Evolutionary conservation across 352 stramenopile genomes (phyloP).

Genomic region (Plasmopara viticola): DNA sequence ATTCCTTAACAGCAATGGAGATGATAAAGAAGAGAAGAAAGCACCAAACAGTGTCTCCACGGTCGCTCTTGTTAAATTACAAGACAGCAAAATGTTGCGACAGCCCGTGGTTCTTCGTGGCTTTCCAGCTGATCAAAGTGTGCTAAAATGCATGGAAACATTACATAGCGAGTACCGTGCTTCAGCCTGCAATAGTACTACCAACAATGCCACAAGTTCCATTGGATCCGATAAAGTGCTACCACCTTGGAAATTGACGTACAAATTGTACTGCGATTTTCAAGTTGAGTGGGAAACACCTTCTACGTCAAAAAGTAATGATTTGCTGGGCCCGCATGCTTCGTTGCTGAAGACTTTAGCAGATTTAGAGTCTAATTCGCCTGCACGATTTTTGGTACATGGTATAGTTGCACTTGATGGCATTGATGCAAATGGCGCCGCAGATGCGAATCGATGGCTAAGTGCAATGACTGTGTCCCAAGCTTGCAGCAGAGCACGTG

Average conservation of each 20-base stretch:
- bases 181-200: constrained; percentile 1
- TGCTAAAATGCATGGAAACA: constrained; percentile 70
- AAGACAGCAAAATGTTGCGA: constrained; percentile 7
- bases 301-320: constrained; percentile 7
- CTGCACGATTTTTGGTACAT: constrained; percentile 13
- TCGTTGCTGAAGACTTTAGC: constrained; percentile 13
- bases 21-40: constrained; percentile 26
- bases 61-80: constrained; percentile 4
- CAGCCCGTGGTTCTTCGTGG: constrained; percentile 25
- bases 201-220: constrained; percentile 4
- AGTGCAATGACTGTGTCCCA: constrained; percentile 15
- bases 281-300: constrained; percentile 45
- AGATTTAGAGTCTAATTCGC: constrained; percentile 10
- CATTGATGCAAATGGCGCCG: constrained; percentile 13
- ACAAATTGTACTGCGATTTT: constrained; percentile 70
- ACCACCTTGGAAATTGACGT: constrained; percentile 68
- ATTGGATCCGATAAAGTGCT: constrained; percentile 12
- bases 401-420: constrained; percentile 18
- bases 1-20: constrained; percentile 12
- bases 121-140: constrained; percentile 65
- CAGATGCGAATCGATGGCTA: constrained; percentile 21
- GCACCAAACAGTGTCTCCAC: constrained; percentile 2
- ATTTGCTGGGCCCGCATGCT: not conserved
- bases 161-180: constrained; percentile 27
- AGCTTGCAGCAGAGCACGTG: constrained; percentile 2